Base-by-base conservation (phyloP, 345 rosid genomes). In the Psidium guajava region DNA sequence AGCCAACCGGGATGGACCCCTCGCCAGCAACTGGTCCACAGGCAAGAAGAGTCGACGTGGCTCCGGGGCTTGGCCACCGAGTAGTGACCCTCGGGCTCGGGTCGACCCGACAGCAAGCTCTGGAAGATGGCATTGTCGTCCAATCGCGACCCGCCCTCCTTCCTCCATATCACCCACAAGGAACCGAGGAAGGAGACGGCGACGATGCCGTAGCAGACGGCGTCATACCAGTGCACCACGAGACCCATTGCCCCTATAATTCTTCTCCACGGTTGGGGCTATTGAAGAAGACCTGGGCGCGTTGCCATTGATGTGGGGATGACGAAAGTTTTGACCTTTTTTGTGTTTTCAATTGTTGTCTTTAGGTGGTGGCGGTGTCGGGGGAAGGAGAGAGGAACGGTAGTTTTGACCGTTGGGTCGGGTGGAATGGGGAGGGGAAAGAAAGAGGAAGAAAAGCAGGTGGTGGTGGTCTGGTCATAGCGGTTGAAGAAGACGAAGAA, bases 11-110 rank as follows among this genome's bases (percentile, higher is more conserved):
- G 98, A 85, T 95, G 96, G 85, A 95, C 40, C 64, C 91, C 91
- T 84, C 85, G 93, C 98, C 98, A 95, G 86, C 98, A 97, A 83
- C 94, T 92, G 84, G 89, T 89, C 99, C 99, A 94, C 40, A 95
- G 88, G 88, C 83, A 81, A 27, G 85, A 86, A 10, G 77, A 75
- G 54, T 83, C 82, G 11, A 86, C 85, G 28, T 86, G 88, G 42
- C 88, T 85, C 54, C 40, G 81, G 32, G 84, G 87, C 84, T 82
- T 86, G 42, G 50, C 51, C 36, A 69, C 84, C 51, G 25, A 69
- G 80, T 69, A 51, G 52, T 14, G n/a, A 27, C 55, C 85, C 73
- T 61, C 85, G 54, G 74, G 24, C 24, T 83, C 85, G 54, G 53
- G 55, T 36, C 85, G 77, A 58, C 87, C 87, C 11, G 24, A 50